Evolutionary conservation across 257 asterid genomes (phyloP), one percentile per base, ranked within the genome.

Genomic region (Schizonepeta tenuifolia): DNA sequence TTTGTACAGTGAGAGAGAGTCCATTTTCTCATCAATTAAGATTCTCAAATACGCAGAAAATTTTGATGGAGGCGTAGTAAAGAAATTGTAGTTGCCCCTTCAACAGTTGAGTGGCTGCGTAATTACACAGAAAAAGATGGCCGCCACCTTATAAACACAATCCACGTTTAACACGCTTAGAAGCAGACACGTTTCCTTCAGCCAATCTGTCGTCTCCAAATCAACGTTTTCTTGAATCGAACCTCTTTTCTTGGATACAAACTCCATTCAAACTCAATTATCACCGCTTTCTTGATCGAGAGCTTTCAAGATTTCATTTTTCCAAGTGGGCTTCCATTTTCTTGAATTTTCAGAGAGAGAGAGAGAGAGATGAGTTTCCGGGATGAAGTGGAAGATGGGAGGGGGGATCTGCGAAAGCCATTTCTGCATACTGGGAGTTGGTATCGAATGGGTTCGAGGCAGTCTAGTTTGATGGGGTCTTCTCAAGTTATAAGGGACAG

Each of bases 351-450:
- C 64, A 17, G 57, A 3, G 47, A n/a, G n/a, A 47, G 47, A 31
- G 22, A 65, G 47, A 15, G 22, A 5, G 81, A 63, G 73, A 93
- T 93, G 98, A 90, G 97, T 84, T 88, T 82, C 80, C 77, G 91
- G 67, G 97, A 90, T 63, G 98, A 93, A 14, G 80, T 89, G 82
- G 94, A 89, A 11, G 96, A 89, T 71, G 95, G 87, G 12, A 83
- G 96, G 70, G 87, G 85, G 4, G 98, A 88, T 83, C 84, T 88
- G 74, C 76, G 83, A 89, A 90, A 92, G 82, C 98, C 98, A 56
- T 90, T 92, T 77, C 75, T 92, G 59, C 96, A 92, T 35, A 92
- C 97, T 4, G 98, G 97, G 71, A 92, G 98, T 77, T 92, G 97
- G 98, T 92, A 92, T 40, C 80, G 94, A 17, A 90, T 92, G 98